Evolutionary conservation across 2,329 filamentous ascomycete species (phyloP), one percentile per base, ranked within the genome.

Genomic region (Phaeosphaeriaceae sp.): DNA sequence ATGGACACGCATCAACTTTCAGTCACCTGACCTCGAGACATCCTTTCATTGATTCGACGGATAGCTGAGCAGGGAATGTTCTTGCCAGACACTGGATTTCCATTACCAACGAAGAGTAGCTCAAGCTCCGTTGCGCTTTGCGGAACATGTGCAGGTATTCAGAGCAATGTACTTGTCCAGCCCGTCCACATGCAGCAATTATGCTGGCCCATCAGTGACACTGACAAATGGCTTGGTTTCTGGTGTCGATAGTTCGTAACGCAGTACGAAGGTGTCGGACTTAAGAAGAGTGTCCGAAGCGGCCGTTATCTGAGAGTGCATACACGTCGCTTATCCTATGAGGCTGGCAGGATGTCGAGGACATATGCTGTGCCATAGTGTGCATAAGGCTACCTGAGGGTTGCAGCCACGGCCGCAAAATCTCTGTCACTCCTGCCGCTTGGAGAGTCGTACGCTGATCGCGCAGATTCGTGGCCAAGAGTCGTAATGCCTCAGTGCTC

Each of bases 1-100:
- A 51, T 56, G 10, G 21, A 26, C 49, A 52, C 30, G 49, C 54
- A 56, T 52, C 19, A 23, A 24, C 4, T 52, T 52, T 7, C 24
- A 30, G 54, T 52, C 54, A 56, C 54, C 42, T 56, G 54, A 26
- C 42, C 30, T 40, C 8, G 2, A 28, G 11, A 22, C 52, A 22
- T 42, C 13, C n/a, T 22, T 9, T 28, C 9, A 9, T 4, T 28
- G 26, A 54, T 35, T 48, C 24, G 43, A 35, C 32, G 24, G 26
- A 26, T 24, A 9, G 40, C 40, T 23, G 22, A 30, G 24, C 17
- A n/a, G 23, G 6, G 19, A 53, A 22, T n/a, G 40, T 47, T 11
- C 17, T 23, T 4, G 3, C 13, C 17, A n/a, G 35, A 17, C 5
- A n/a, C 2, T 13, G 6, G 8, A 15, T 8, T n/a, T 17, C 6